Percentiles rank a stretch among this genome's conserved stretches.
Conservation (phyloP, 139 green algal species). For the Closterium sp. region DNA sequence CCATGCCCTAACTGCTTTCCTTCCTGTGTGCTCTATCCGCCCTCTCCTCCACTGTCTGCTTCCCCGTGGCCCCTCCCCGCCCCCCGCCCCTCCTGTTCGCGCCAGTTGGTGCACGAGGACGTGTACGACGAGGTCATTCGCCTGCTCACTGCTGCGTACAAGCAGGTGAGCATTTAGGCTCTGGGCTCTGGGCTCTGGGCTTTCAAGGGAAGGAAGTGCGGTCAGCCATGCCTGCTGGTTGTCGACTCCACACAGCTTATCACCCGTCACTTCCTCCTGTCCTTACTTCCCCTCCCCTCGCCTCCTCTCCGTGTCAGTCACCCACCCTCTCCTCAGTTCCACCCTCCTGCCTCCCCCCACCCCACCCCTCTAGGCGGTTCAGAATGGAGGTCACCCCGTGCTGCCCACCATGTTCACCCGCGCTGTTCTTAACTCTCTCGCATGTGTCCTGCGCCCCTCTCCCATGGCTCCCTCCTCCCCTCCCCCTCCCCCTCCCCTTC, state of each 20-base stretch:
- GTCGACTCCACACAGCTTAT: too few species aligned
- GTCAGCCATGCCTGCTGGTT: too few species aligned
- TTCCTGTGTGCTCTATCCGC: background rate
- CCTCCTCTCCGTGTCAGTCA: background rate
- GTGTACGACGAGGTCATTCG: constrained; percentile 32
- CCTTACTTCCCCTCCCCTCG: too few species aligned
- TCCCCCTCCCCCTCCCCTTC: background rate
- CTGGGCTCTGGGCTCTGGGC: background rate
- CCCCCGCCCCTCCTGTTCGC: background rate
- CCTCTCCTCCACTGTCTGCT: too few species aligned
- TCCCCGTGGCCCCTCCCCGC: background rate
- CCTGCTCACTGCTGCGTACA: constrained; percentile 31
- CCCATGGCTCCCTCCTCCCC: background rate
- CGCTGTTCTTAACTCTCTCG: background rate
- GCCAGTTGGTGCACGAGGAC: constrained; percentile 28
- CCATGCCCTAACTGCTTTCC: too few species aligned
- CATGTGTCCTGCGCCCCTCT: too few species aligned
- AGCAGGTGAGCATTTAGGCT: constrained; percentile 11
- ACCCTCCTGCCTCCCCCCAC: background rate
- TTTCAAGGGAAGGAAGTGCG: too few species aligned
- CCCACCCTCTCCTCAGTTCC: background rate
- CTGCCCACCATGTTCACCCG: background rate
- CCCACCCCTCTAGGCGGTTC: too few species aligned
- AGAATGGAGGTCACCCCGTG: too few species aligned
- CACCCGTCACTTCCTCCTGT: too few species aligned